A percentile compares a stretch with the other conserved stretches of the same genome.
Evolutionary conservation across 1,284 basidiomycete genomes (phyloP).

Genomic region (Pisolithus thermaeus): DNA sequence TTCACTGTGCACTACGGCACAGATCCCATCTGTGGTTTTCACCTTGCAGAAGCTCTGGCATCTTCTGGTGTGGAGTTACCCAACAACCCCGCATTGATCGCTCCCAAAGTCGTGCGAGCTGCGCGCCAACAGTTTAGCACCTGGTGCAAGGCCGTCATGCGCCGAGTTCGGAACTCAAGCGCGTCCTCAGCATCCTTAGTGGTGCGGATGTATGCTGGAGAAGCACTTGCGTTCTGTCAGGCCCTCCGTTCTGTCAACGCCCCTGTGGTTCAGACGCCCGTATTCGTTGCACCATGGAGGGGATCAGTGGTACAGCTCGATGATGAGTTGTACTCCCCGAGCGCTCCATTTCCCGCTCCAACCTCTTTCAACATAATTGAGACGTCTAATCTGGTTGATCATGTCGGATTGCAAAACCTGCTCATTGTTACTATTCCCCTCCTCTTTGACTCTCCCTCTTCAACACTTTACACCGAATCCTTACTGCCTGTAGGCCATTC

Average conservation of each 20-base stretch:
- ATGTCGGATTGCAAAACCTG: slow-evolving; percentile 47
- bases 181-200: slow-evolving; percentile 7
- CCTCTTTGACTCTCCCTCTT: slow-evolving; percentile 24
- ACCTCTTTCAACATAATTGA: slow-evolving; percentile 47
- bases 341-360: slow-evolving; percentile 25
- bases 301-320: slow-evolving; percentile 30
- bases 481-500: slow-evolving; percentile 25
- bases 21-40: slow-evolving; percentile 42
- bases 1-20: slow-evolving; percentile 45
- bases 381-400: slow-evolving; percentile 50
- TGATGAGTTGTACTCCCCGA: slow-evolving; percentile 28
- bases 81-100: no score
- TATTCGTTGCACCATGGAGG: slow-evolving; percentile 35
- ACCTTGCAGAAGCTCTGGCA: slow-evolving; percentile 18
- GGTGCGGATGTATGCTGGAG: slow-evolving; percentile 29
- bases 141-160: slow-evolving; percentile 22
- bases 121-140: slow-evolving; percentile 18
- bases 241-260: slow-evolving; percentile 21
- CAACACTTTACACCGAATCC: slow-evolving; percentile 40
- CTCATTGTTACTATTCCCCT: slow-evolving; percentile 35
- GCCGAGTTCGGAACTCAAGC: slow-evolving; percentile 5
- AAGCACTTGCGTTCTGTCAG: slow-evolving; percentile 24
- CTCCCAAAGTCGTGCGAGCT: slow-evolving; percentile 12
- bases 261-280: slow-evolving; percentile 17
- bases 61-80: background rate